Base-by-base conservation (phyloP, 139 green algal species). In the Chlorella sp. region DNA sequence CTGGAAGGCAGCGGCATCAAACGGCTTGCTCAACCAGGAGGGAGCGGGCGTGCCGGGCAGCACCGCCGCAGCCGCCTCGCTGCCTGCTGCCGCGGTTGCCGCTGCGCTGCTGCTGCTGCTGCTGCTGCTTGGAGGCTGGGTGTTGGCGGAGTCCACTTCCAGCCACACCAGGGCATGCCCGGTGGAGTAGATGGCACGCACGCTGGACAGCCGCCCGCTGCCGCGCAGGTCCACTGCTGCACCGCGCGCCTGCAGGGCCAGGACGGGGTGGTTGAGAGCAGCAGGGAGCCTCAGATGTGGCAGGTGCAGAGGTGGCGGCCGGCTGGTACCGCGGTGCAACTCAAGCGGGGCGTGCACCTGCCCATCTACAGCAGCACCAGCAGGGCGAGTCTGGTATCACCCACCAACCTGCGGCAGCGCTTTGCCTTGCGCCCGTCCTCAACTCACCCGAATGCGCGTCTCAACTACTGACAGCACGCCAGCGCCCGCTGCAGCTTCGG, bases 121-220 rank as follows among this genome's bases (percentile, higher is more conserved):
- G 73, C 17, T 18, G 13, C 26, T 21, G 21, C 18, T 28, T 17
- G 7, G 44, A 51, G 38, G 34, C 70, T 78, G 70, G 70, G 26
- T 38, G 70, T 82, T 67, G 25, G 76, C 76, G 9, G 76, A 82
- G 60, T 82, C 76, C 11, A 82, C 76, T 15, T 82, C 76, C 60
- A 82, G 76, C 76, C 76, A 82, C 3, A 82, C 57, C 36, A 82
- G 60, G 9, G 76, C 60, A 21, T 82, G 76, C 36, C 76, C 38
- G 4, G 64, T 57, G 76, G 60, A 73, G 76, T 82, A 82, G 17
- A 82, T 71, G 57, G 76, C 76, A 3, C 76, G 76, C 38, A 82
- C 76, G 4, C n/a, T 26, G 2, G 76, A 68, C 76, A 82, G 76
- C 36, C 41, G 76, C 34, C 76, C 76, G 36, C 21, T 73, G 76